Percentiles rank a stretch among this genome's conserved stretches.
Evolutionary conservation across 768 basidiomycete species (phyloP).

Genomic region (Rickenella mellea): DNA sequence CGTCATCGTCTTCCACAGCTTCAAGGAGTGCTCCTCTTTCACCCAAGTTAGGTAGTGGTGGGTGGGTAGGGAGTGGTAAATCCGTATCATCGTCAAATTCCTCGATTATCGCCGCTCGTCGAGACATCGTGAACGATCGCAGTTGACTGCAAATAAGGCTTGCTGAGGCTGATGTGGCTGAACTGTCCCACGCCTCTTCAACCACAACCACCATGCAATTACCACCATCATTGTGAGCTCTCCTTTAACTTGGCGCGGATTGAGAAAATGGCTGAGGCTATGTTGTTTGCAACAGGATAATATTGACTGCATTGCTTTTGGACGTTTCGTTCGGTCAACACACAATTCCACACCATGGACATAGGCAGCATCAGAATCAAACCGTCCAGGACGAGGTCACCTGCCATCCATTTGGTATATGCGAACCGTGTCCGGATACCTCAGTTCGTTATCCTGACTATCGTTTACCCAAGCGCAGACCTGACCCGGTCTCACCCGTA

Average conservation of each 20-base stretch:
- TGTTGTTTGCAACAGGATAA: too few species aligned
- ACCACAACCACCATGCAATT: too few species aligned
- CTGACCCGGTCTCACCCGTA: slow-evolving; percentile 20
- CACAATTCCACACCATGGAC: background rate
- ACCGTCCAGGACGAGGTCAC: slow-evolving; percentile 1
- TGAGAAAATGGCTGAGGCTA: too few species aligned
- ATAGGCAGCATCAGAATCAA: background rate
- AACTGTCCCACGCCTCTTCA: too few species aligned
- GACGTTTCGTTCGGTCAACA: background rate
- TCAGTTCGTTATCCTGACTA: slow-evolving; percentile 21
- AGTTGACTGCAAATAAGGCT: background rate
- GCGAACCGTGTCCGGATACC: slow-evolving; percentile 33
- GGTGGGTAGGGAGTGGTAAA: slow-evolving; percentile 64
- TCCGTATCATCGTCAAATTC: slow-evolving; percentile 96
- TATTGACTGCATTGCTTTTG: background rate
- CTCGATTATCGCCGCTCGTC: slow-evolving; percentile 56
- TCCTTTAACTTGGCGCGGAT: background rate
- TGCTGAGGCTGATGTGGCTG: background rate
- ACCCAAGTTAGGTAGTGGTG: slow-evolving; percentile 60
- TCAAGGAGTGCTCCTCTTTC: slow-evolving; percentile 68
- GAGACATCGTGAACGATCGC: slow-evolving; percentile 42
- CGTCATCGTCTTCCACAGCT: slow-evolving; percentile 57
- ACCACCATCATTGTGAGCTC: too few species aligned
- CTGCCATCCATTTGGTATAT: slow-evolving; percentile 18
- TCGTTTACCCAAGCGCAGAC: background rate